phyloP scores from a whole-genome alignment of 495 filamentous ascomycete genomes.

The Echria macrotheca region DNA sequence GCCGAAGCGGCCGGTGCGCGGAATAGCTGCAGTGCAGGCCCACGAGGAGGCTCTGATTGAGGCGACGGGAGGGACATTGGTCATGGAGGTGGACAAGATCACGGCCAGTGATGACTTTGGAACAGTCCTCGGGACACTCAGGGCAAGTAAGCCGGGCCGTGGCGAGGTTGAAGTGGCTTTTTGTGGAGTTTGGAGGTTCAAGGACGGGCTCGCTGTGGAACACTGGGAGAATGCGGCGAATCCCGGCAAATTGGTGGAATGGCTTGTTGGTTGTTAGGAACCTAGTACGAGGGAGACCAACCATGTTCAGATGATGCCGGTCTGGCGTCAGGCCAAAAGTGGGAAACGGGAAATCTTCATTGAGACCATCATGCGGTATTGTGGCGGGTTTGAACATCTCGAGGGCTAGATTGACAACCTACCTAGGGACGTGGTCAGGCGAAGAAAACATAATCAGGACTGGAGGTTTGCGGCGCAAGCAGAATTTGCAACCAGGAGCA shows the following conservation, averaged over 20 bases:
- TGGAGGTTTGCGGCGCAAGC: too few relatives aligned
- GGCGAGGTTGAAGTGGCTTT: constrained; percentile 16
- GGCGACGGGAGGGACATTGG: constrained; percentile 15
- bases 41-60: constrained; percentile 22
- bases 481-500: too few relatives aligned
- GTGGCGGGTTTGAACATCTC: too few relatives aligned
- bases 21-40: constrained; percentile 19
- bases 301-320: too few relatives aligned
- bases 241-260: constrained; percentile 6
- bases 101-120: constrained; percentile 16
- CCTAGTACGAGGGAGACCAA: too few relatives aligned
- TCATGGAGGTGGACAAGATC: constrained; percentile 24
- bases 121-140: constrained; percentile 18
- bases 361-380: too few relatives aligned
- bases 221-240: constrained; percentile 24
- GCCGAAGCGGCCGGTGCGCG: constrained; percentile 10
- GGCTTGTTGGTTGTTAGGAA: too few relatives aligned
- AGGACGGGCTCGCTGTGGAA: constrained; percentile 17
- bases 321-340: too few relatives aligned
- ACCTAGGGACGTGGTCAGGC: too few relatives aligned
- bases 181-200: constrained; percentile 26
- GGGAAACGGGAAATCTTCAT: too few relatives aligned
- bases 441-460: too few relatives aligned
- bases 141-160: not conserved
- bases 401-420: too few relatives aligned